These are phyloP conservation scores for Hyphopichia pseudoburtonii DNA, from an alignment of 1,139 yeast species.

Conservation along the genomic window DNA sequence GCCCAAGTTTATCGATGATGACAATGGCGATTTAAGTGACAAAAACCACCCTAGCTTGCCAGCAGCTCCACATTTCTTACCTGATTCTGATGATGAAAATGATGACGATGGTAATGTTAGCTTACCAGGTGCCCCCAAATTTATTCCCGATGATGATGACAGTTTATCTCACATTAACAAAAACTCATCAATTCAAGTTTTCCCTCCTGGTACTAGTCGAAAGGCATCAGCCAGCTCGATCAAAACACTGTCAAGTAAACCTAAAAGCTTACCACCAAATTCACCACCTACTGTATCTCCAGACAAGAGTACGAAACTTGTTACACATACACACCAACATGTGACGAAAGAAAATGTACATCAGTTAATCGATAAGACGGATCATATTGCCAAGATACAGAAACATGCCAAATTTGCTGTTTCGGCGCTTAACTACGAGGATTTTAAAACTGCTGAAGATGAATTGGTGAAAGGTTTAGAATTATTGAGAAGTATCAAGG, in stretches of 20 bases:
- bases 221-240: constrained; percentile 2
- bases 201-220: constrained; percentile 22
- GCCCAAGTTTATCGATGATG: constrained; percentile 12
- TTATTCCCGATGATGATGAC: constrained; percentile 43
- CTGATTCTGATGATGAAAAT: constrained; percentile 20
- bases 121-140: constrained; percentile 46
- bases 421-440: constrained; percentile 92
- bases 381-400: constrained; percentile 67
- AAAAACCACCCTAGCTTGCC: constrained; percentile 19
- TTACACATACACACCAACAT: constrained; percentile 16
- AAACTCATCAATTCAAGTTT: constrained; percentile 38
- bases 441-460: constrained; percentile 73
- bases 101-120: constrained; percentile 21
- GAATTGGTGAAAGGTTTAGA: constrained; percentile 69
- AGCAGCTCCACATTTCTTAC: constrained; percentile 33
- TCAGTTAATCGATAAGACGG: constrained; percentile 56
- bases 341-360: constrained; percentile 47
- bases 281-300: background rate
- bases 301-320: background rate
- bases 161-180: constrained; percentile 40
- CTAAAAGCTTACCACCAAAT: constrained; percentile 4
- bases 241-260: background rate
- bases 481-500: constrained; percentile 24
- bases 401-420: constrained; percentile 89
- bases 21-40: constrained; percentile 4